phyloP scores from a whole-genome alignment of 2,329 filamentous ascomycete species.

The Nothopassalora personata region DNA sequence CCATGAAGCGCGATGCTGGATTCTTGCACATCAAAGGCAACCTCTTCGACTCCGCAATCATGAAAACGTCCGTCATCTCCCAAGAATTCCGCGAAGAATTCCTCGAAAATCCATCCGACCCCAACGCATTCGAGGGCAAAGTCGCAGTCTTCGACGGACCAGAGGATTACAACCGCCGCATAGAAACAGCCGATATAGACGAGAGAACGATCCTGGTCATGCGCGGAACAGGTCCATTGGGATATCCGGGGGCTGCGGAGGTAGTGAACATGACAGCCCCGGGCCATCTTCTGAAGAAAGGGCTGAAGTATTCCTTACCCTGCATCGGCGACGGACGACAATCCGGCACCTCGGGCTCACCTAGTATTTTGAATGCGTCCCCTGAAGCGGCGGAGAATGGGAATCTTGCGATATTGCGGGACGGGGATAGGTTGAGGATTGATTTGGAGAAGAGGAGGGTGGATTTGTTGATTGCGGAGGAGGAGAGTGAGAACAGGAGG shows the following conservation, averaged over 20 bases:
- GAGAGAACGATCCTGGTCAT: slow-evolving; percentile 30
- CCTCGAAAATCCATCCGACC: slow-evolving; percentile 23
- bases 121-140: slow-evolving; percentile 28
- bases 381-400: slow-evolving; percentile 53
- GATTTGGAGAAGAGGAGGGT: slow-evolving; percentile 48
- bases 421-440: slow-evolving; percentile 48
- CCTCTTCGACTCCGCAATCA: slow-evolving; percentile 30
- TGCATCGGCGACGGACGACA: slow-evolving; percentile 53
- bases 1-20: slow-evolving; percentile 47
- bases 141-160: slow-evolving; percentile 30
- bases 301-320: slow-evolving; percentile 40
- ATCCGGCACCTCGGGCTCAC: slow-evolving; percentile 51
- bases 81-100: slow-evolving; percentile 25
- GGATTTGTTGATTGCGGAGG: slow-evolving; percentile 42
- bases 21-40: slow-evolving; percentile 37
- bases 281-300: slow-evolving; percentile 25
- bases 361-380: slow-evolving; percentile 52
- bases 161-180: slow-evolving; percentile 26
- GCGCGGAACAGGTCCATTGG: slow-evolving; percentile 28
- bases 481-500: slow-evolving; percentile 40
- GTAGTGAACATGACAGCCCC: slow-evolving; percentile 33
- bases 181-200: slow-evolving; percentile 28
- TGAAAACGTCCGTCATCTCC: slow-evolving; percentile 30
- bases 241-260: slow-evolving; percentile 30
- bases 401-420: slow-evolving; percentile 47